Conservation (phyloP, 1,284 basidiomycete species). For the Anthracocystis panici-leucophaei region DNA sequence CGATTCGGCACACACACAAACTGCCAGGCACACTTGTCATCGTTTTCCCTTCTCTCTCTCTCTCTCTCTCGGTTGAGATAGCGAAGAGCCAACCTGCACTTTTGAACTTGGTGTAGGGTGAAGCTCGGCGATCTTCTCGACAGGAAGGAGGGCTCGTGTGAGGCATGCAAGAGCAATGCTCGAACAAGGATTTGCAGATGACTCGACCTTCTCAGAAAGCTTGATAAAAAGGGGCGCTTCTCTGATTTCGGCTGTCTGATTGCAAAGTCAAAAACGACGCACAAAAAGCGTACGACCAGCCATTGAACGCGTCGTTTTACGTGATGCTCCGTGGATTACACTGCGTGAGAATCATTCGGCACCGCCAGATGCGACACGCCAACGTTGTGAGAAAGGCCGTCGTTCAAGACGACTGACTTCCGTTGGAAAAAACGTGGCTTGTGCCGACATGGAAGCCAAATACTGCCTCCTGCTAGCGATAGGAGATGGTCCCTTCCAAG, state of each 20-base stretch:
- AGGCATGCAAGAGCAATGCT: conserved; percentile 3
- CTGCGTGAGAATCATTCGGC: neutral
- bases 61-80: no score
- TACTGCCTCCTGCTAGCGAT: neutral
- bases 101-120: neutral
- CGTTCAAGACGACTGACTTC: neutral
- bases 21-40: neutral
- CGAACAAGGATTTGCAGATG: neutral
- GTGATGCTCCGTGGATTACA: conserved; percentile 3
- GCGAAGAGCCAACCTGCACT: neutral
- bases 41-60: neutral
- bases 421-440: conserved; percentile 12
- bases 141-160: neutral
- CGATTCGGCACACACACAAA: neutral
- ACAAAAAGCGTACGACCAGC: neutral
- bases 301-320: neutral
- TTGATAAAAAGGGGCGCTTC: neutral
- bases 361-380: neutral
- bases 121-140: no score
- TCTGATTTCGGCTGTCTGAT: neutral
- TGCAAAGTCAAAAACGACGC: neutral
- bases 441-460: conserved; percentile 4
- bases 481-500: neutral
- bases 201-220: conserved; percentile 26
- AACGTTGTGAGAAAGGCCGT: neutral